These are phyloP conservation scores for Cercospora zeina DNA, from an alignment of 2,329 filamentous ascomycete genomes.

Conservation along the genomic window DNA sequence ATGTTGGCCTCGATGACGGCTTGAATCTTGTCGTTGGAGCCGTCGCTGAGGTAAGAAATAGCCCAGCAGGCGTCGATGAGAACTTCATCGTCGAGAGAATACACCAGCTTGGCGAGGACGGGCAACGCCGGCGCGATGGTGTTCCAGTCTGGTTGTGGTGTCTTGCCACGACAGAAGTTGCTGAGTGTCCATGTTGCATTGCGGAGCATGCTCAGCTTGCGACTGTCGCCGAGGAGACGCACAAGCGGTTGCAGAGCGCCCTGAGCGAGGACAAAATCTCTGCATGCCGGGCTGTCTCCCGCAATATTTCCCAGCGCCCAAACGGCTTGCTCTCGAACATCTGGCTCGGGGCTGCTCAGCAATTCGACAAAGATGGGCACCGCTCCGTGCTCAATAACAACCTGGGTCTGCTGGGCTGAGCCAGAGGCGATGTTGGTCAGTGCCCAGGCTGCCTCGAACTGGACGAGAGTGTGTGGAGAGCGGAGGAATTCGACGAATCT, in stretches of 20 bases:
- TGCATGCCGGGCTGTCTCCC: conserved; percentile 94
- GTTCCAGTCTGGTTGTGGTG: conserved; percentile 95
- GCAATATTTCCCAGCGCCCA: conserved; percentile 99
- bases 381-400: conserved; percentile 96
- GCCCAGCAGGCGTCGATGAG: conserved; percentile 99
- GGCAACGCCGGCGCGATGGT: conserved; percentile 93
- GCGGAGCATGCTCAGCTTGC: conserved; percentile 97
- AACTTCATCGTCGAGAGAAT: conserved; percentile 97
- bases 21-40: conserved; percentile 98
- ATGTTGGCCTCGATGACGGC: conserved; percentile 98
- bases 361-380: conserved; percentile 98
- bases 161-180: conserved; percentile 99
- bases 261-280: conserved; percentile 90
- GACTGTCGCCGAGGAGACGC: conserved; percentile 88
- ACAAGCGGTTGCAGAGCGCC: conserved; percentile 90
- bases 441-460: conserved; percentile 99
- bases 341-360: conserved; percentile 89
- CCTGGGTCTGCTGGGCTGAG: conserved; percentile 94
- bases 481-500: conserved; percentile 98
- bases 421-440: conserved; percentile 99
- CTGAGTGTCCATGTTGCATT: conserved; percentile 99
- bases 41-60: conserved; percentile 96
- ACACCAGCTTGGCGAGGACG: conserved; percentile 94
- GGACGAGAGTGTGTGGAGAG: conserved; percentile 94
- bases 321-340: conserved; percentile 96